Conservation (phyloP, 371 early-diverging fungal species). For the Zopfochytrium polystomum region DNA sequence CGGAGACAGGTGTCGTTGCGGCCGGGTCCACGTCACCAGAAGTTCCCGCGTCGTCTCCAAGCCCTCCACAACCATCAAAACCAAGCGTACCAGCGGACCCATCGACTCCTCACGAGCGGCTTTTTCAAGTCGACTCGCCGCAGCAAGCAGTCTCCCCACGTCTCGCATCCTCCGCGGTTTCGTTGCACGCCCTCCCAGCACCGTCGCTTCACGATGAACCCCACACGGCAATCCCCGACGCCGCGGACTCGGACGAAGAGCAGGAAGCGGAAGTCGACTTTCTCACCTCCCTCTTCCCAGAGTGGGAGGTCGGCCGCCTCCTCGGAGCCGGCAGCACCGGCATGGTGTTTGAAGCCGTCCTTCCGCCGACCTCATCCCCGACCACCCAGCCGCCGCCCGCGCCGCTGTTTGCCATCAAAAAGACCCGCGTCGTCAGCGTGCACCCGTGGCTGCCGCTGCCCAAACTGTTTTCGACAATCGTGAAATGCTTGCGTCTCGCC, state of each 20-base stretch:
- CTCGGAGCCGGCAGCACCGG: conserved; percentile 14
- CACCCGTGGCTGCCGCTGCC: conserved; percentile 23
- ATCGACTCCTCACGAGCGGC: background rate
- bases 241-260: conserved; percentile 3
- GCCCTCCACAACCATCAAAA: background rate
- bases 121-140: background rate
- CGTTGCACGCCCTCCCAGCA: background rate
- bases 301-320: conserved; percentile 13
- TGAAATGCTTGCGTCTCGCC: conserved; percentile 8
- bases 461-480: conserved; percentile 16
- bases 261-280: conserved; percentile 18
- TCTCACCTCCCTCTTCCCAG: conserved; percentile 15
- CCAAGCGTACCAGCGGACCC: background rate
- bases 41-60: background rate
- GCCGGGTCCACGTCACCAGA: background rate
- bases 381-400: background rate
- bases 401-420: conserved; percentile 18
- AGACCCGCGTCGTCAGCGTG: conserved; percentile 5
- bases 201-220: background rate
- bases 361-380: no score
- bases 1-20: background rate
- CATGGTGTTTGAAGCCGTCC: conserved; percentile 19
- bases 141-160: conserved; percentile 1
- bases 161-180: background rate
- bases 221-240: background rate